These are phyloP conservation scores for Claviceps cyperi DNA, from an alignment of 2,329 filamentous ascomycete species.

Conservation along the genomic window DNA sequence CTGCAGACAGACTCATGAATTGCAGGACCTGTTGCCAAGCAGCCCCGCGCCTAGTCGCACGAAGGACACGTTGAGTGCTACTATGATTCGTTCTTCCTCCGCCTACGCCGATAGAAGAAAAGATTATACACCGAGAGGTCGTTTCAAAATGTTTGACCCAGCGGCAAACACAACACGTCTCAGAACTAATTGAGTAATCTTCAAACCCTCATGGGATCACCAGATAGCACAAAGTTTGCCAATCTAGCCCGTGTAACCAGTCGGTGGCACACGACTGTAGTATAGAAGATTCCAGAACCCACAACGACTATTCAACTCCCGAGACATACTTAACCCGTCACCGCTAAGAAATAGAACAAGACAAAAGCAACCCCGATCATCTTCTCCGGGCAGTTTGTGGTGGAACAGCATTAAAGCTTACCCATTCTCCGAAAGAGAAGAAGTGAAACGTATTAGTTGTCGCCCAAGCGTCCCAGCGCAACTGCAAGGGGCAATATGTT, in stretches of 20 bases:
- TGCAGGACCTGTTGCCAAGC: neutral
- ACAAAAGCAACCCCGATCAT: neutral
- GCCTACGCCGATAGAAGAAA: neutral
- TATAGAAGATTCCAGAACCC: conserved; percentile 1
- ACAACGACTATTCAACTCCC: neutral
- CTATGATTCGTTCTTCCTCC: neutral
- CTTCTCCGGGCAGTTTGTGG: neutral
- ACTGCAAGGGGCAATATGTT: neutral
- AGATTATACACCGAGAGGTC: no score
- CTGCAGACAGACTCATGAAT: neutral
- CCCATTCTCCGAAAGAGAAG: neutral
- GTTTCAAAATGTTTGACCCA: neutral
- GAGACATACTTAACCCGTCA: neutral
- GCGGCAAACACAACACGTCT: neutral
- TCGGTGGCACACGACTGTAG: conserved; percentile 2
- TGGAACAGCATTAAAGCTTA: neutral
- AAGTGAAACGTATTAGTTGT: neutral
- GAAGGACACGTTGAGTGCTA: neutral
- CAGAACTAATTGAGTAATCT: no score
- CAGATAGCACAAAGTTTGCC: conserved; percentile 1
- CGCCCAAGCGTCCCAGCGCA: neutral
- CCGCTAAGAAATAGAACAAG: neutral
- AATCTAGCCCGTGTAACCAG: neutral
- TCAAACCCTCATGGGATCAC: neutral
- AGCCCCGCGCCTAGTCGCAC: neutral